Conservation (phyloP, 2,329 filamentous ascomycete genomes). For the Nannizziopsis arthrosporioides region DNA sequence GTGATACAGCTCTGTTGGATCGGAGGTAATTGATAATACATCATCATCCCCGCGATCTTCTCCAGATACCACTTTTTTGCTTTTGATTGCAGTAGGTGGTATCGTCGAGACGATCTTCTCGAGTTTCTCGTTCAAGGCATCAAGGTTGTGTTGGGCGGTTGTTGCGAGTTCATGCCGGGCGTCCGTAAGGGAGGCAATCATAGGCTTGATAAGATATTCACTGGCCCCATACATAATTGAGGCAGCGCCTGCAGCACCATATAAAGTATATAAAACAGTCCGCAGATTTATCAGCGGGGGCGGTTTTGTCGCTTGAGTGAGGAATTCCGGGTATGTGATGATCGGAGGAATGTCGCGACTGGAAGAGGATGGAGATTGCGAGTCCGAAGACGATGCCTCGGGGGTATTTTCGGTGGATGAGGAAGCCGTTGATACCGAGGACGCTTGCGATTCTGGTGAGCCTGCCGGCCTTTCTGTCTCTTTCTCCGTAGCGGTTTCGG, state of each 20-base stretch:
- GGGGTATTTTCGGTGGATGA: background rate
- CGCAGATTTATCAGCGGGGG: constrained; percentile 49
- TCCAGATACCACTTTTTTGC: constrained; percentile 12
- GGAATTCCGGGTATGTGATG: constrained; percentile 56
- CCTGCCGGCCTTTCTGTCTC: constrained; percentile 1
- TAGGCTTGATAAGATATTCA: constrained; percentile 48
- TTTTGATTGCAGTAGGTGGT: constrained; percentile 28
- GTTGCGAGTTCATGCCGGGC: constrained; percentile 47
- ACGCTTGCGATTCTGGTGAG: background rate
- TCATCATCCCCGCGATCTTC: constrained; percentile 26
- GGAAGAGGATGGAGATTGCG: constrained; percentile 10
- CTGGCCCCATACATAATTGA: constrained; percentile 47
- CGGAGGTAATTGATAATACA: constrained; percentile 41
- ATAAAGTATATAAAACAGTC: constrained; percentile 46
- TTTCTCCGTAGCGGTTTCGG: constrained; percentile 19
- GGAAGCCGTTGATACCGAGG: background rate
- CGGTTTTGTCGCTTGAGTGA: constrained; percentile 46
- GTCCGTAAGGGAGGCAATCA: constrained; percentile 43
- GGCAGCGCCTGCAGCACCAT: constrained; percentile 44
- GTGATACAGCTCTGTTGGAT: constrained; percentile 53
- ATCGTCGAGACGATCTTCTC: constrained; percentile 41
- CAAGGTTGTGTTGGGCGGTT: constrained; percentile 42
- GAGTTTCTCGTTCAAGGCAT: constrained; percentile 46
- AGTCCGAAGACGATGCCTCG: constrained; percentile 3
- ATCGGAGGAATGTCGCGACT: constrained; percentile 42